These are phyloP conservation scores for Moesziomyces globuligerus DNA, from an alignment of 1,284 basidiomycete species.

Conservation along the genomic window DNA sequence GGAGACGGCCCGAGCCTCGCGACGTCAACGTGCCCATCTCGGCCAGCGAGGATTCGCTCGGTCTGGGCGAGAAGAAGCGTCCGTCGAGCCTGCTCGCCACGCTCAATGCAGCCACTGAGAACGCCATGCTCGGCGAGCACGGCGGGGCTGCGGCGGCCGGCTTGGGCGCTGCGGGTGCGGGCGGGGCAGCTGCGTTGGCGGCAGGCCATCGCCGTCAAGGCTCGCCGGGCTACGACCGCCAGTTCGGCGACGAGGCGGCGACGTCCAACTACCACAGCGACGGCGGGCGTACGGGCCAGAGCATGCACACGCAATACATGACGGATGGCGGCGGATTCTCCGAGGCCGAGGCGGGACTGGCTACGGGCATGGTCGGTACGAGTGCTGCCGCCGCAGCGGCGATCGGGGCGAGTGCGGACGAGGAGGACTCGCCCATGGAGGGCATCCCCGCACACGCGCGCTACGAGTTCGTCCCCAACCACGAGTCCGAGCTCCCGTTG, in stretches of 20 bases:
- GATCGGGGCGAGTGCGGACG: conserved; percentile 20
- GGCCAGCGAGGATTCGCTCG: conserved; percentile 53
- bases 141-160: conserved; percentile 62
- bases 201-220: conserved; percentile 70
- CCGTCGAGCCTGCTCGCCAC: conserved; percentile 61
- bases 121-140: conserved; percentile 86
- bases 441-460: conserved; percentile 60
- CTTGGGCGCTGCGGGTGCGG: conserved; percentile 30
- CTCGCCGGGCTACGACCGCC: conserved; percentile 36
- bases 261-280: conserved; percentile 66
- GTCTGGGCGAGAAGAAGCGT: conserved; percentile 52
- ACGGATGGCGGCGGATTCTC: conserved; percentile 64
- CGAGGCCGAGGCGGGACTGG: conserved; percentile 29
- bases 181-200: conserved; percentile 39
- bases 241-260: conserved; percentile 63
- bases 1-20: conserved; percentile 69
- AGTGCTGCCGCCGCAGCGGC: conserved; percentile 72
- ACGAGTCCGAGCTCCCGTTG: conserved; percentile 55
- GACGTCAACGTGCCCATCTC: conserved; percentile 45
- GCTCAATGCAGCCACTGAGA: conserved; percentile 74
- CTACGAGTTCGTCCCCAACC: conserved; percentile 61
- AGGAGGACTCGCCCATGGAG: conserved; percentile 43
- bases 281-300: conserved; percentile 40
- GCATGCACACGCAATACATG: conserved; percentile 47
- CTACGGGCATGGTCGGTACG: conserved; percentile 11